Conservation (phyloP, 306 rosid species). For the Citrullus amarus region DNA sequence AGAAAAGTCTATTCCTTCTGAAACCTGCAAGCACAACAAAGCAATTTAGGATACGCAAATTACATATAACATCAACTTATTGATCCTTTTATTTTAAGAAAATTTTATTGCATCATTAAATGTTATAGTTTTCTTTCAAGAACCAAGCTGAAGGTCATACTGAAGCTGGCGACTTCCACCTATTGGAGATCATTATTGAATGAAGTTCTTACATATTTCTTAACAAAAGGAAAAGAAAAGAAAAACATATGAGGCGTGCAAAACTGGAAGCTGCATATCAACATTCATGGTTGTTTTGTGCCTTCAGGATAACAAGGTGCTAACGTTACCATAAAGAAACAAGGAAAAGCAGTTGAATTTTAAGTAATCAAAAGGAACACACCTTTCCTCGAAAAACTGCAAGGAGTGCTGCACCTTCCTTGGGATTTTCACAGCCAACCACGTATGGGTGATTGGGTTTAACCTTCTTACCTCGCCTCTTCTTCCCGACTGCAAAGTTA, state of each 20-base stretch:
- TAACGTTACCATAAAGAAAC: background rate
- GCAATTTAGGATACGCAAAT: conserved; percentile 16
- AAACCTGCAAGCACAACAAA: conserved; percentile 53
- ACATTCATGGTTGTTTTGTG: background rate
- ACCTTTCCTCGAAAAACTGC: conserved; percentile 99
- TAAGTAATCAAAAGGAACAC: background rate
- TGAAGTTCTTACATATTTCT: background rate
- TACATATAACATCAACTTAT: background rate
- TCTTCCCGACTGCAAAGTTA: conserved; percentile 35
- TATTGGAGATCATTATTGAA: background rate
- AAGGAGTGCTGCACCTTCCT: conserved; percentile 68
- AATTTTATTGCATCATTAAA: background rate
- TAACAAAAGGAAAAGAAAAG: background rate
- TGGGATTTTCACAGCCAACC: conserved; percentile 18
- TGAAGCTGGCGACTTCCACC: background rate
- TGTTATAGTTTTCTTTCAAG: background rate
- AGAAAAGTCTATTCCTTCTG: conserved; percentile 93
- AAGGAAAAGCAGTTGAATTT: background rate
- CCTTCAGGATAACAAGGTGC: background rate
- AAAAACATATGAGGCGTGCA: background rate
- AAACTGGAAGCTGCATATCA: background rate
- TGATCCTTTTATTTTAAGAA: background rate
- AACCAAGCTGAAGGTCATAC: background rate
- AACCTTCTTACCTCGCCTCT: conserved; percentile 43
- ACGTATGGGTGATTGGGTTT: conserved; percentile 23